Percentiles rank a stretch among this genome's conserved stretches.
phyloP scores from a whole-genome alignment of 106 monocot species.

The Chionographis japonica region DNA sequence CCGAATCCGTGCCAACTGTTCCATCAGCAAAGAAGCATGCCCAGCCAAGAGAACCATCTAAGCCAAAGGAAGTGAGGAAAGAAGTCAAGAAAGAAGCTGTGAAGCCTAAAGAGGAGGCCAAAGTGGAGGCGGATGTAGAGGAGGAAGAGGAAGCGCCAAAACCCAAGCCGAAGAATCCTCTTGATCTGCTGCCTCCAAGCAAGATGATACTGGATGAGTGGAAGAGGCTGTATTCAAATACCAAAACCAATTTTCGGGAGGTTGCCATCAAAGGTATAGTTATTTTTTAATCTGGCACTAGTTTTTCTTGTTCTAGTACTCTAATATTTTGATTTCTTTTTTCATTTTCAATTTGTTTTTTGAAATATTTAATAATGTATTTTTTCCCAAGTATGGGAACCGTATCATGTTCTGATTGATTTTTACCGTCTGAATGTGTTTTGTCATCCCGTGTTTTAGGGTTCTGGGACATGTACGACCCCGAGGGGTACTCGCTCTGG shows the following conservation, averaged over 20 bases:
- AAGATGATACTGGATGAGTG: conserved; percentile 94
- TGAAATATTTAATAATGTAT: no score
- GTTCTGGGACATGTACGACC: conserved; percentile 74
- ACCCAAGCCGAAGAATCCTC: conserved; percentile 72
- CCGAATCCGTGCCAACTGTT: conserved; percentile 56
- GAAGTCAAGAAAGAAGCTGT: conserved; percentile 45
- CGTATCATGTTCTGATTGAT: no score
- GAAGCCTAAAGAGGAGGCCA: conserved; percentile 42
- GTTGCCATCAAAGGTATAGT: conserved; percentile 88
- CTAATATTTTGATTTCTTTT: neutral
- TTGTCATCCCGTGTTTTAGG: conserved; percentile 20
- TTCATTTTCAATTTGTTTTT: neutral
- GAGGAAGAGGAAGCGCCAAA: conserved; percentile 76
- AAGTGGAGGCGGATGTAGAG: conserved; percentile 10
- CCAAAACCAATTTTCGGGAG: conserved; percentile 92
- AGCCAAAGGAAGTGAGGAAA: conserved; percentile 44
- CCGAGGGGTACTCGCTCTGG: conserved; percentile 68
- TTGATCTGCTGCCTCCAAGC: conserved; percentile 83
- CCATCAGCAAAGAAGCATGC: conserved; percentile 38
- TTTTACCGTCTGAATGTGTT: neutral
- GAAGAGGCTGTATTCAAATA: conserved; percentile 97
- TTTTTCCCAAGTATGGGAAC: no score
- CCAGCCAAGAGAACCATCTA: conserved; percentile 42
- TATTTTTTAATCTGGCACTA: neutral
- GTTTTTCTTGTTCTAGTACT: neutral